phyloP scores from a whole-genome alignment of 352 stramenopile genomes.

The Phytophthora sp. region DNA sequence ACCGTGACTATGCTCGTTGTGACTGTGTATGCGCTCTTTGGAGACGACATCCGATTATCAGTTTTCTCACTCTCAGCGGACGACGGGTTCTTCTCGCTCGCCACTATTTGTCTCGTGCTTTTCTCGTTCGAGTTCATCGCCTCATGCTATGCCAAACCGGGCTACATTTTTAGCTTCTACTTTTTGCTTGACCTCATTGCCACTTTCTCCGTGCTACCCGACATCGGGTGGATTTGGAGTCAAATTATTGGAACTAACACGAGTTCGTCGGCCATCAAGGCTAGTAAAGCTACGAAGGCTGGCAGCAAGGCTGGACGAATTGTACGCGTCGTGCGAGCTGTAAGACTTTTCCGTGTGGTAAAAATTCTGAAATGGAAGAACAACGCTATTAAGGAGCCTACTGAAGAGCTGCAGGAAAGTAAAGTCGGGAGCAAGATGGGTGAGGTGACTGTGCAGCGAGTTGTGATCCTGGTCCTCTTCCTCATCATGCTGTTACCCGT shows the following conservation, averaged over 20 bases:
- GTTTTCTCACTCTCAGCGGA: constrained; percentile 77
- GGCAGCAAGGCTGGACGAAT: constrained; percentile 87
- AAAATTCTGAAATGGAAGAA: constrained; percentile 90
- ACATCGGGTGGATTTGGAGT: constrained; percentile 85
- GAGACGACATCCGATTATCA: constrained; percentile 90
- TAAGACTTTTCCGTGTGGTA: constrained; percentile 85
- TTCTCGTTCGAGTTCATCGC: constrained; percentile 91
- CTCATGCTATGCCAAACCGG: constrained; percentile 72
- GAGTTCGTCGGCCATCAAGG: constrained; percentile 63
- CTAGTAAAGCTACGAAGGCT: constrained; percentile 71
- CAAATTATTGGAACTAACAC: constrained; percentile 69
- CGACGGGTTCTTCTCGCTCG: constrained; percentile 84
- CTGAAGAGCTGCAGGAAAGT: constrained; percentile 71
- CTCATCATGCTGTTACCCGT: constrained; percentile 89
- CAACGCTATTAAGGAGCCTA: constrained; percentile 49
- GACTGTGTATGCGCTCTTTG: constrained; percentile 93
- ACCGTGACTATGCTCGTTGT: constrained; percentile 89
- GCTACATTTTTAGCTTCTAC: constrained; percentile 93
- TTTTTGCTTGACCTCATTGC: constrained; percentile 88
- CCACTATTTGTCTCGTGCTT: constrained; percentile 86
- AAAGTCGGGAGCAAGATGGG: constrained; percentile 91
- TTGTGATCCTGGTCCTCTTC: constrained; percentile 91
- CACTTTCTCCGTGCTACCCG: constrained; percentile 82
- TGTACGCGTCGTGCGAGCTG: constrained; percentile 82
- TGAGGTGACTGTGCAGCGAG: constrained; percentile 84